Evolutionary conservation across 192 early-diverging fungal species (phyloP).

Genomic region (Blastocladiella britannica): DNA sequence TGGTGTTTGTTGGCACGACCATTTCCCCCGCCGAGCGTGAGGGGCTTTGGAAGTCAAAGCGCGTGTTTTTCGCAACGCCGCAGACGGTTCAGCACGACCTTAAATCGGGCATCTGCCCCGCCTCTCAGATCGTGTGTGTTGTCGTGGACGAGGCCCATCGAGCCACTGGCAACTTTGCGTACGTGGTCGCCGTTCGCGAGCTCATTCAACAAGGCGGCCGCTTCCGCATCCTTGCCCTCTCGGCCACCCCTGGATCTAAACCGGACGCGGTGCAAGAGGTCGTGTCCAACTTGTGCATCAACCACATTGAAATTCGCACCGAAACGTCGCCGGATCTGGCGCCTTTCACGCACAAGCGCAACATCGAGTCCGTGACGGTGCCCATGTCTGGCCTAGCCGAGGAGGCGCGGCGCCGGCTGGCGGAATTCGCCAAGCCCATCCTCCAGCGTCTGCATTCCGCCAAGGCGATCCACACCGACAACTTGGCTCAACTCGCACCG

Average conservation of each 20-base stretch:
- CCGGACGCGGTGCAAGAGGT: conserved; percentile 49
- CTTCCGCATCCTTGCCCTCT: conserved; percentile 65
- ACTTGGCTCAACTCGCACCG: conserved; percentile 14
- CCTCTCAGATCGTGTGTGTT: conserved; percentile 36
- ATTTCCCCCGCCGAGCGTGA: conserved; percentile 24
- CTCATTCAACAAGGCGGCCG: conserved; percentile 21
- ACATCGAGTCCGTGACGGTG: conserved; percentile 42
- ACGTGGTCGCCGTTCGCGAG: conserved; percentile 43
- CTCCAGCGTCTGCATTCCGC: conserved; percentile 11
- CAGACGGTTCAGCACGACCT: conserved; percentile 77
- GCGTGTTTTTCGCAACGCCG: conserved; percentile 73
- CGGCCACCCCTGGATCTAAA: conserved; percentile 65
- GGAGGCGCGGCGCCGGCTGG: conserved; percentile 9
- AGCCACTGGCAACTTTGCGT: conserved; percentile 67
- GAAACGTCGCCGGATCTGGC: conserved; percentile 71
- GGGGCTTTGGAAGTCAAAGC: conserved; percentile 35
- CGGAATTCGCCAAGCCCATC: conserved; percentile 10
- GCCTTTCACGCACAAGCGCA: conserved; percentile 45
- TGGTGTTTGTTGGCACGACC: conserved; percentile 43
- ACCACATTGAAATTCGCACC: conserved; percentile 60
- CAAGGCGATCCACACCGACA: conserved; percentile 7
- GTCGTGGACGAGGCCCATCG: conserved; percentile 86
- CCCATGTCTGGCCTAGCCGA: conserved; percentile 24
- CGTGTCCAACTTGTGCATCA: conserved; percentile 51
- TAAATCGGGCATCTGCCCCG: conserved; percentile 37